Percentiles rank a stretch among this genome's conserved stretches.
These are phyloP conservation scores for Sarcodon sp. DNA, from an alignment of 768 basidiomycete genomes.

Conservation along the genomic window DNA sequence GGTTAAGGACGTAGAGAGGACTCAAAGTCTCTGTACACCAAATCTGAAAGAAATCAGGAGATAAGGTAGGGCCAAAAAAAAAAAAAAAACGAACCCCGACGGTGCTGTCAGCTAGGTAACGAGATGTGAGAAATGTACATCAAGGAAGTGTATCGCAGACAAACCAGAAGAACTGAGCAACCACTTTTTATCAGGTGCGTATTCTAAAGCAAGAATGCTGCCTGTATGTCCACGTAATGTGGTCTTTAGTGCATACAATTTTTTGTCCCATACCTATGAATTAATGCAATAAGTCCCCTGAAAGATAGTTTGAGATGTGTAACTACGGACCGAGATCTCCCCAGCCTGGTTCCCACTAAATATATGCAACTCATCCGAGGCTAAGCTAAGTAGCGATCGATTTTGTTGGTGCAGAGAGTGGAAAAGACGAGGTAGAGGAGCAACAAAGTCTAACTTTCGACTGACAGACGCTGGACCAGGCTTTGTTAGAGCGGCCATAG, in stretches of 20 bases:
- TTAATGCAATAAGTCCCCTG: background rate
- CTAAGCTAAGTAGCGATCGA: conserved; percentile 64
- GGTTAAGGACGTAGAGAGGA: conserved; percentile 60
- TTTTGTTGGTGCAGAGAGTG: conserved; percentile 62
- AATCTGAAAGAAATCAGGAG: conserved; percentile 32
- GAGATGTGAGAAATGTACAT: background rate
- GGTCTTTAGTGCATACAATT: conserved; percentile 51
- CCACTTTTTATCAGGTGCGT: conserved; percentile 69
- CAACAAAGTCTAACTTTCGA: conserved; percentile 33
- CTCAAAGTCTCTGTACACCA: conserved; percentile 67
- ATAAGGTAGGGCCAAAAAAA: conserved; percentile 1
- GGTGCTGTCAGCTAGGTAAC: conserved; percentile 66
- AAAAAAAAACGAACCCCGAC: conserved; percentile 44
- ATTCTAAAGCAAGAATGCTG: conserved; percentile 70
- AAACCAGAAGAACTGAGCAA: conserved; percentile 82
- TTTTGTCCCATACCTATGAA: conserved; percentile 75
- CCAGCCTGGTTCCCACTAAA: conserved; percentile 74
- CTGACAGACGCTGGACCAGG: conserved; percentile 39
- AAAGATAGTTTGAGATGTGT: background rate
- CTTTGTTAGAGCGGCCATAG: background rate
- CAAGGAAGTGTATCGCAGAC: background rate
- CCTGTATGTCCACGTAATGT: conserved; percentile 74
- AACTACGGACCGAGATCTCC: conserved; percentile 58
- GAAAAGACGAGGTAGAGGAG: conserved; percentile 33
- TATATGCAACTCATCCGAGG: conserved; percentile 59